Evolutionary conservation across 345 rosid genomes (phyloP), one percentile per base, ranked within the genome.

Genomic region (Linum tenue): DNA sequence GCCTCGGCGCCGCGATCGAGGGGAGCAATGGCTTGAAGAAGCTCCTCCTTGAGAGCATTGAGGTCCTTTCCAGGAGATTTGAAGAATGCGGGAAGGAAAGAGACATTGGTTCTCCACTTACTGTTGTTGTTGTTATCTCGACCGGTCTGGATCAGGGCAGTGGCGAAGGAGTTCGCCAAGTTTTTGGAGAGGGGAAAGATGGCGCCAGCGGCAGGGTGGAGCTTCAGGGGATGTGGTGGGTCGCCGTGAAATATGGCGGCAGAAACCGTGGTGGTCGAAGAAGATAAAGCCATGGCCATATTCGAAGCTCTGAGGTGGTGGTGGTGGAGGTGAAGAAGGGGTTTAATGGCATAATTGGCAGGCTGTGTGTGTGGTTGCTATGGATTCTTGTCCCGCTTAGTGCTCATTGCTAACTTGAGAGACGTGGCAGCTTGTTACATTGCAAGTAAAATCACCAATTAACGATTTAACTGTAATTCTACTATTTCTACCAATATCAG

Each of bases 1-100:
- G 96, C 96, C 1, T 71, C 84, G 35, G 96, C 95, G 8, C 98
- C 96, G 58, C 95, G 85, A 43, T 89, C 82, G 40, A 92, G 88
- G 11, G 88, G 79, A 9, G 70, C 80, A 67, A 92, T 87, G 65
- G 89, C 89, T 9, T 86, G 84, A 6, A 89, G 85, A 48, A 87
- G 91, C 59, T 89, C 82, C 66, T 86, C 86, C 56, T 92, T 89
- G 16, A 87, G 84, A 61, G 70, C 73, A 70, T 80, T 76, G 37
- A 81, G 82, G 10, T 80, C 84, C 67, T 85, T 81, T 36, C 84
- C 82, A 4, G 35, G 35, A 36, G 37, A 36, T 62, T 81, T 85
- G 7, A 89, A 75, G 76, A 92, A 92, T 63, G 86, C 82, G 0
- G 95, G 92, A 70, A 87, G 89, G 74, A 92, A 92, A 39, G 95